Evolutionary conservation across 2,329 filamentous ascomycete species (phyloP).

Genomic region (Hortaea werneckii): DNA sequence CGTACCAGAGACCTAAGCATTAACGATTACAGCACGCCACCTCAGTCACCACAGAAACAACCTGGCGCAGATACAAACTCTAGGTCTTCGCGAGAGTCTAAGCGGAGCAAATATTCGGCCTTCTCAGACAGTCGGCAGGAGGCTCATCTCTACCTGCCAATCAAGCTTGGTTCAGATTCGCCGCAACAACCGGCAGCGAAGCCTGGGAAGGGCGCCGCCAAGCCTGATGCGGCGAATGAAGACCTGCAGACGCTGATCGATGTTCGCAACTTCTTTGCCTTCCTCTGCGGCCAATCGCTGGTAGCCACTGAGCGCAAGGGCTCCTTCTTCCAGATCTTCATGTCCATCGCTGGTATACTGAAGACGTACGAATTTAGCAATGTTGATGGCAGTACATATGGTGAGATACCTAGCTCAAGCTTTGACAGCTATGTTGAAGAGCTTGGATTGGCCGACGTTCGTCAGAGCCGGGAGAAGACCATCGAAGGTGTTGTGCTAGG

Average conservation of each 20-base stretch:
- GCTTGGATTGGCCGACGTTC: constrained; percentile 65
- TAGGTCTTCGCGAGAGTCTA: constrained; percentile 22
- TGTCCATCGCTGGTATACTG: constrained; percentile 49
- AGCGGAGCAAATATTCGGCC: constrained; percentile 37
- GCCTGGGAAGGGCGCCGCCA: constrained; percentile 19
- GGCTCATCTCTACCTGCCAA: constrained; percentile 49
- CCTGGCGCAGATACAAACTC: constrained; percentile 13
- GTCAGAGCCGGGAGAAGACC: constrained; percentile 75
- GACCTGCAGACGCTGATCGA: constrained; percentile 48
- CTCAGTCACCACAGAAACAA: constrained; percentile 15
- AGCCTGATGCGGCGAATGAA: constrained; percentile 25
- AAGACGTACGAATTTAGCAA: constrained; percentile 51
- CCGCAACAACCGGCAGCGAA: constrained; percentile 20
- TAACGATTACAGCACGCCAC: constrained; percentile 19
- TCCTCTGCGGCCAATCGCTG: constrained; percentile 51
- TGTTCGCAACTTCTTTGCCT: constrained; percentile 55
- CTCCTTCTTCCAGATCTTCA: constrained; percentile 50
- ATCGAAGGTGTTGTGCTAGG: constrained; percentile 82
- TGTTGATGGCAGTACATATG: constrained; percentile 52
- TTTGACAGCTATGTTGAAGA: constrained; percentile 71
- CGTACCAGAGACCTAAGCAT: constrained; percentile 20
- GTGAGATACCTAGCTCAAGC: constrained; percentile 51
- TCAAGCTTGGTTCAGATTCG: constrained; percentile 45
- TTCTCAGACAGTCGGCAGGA: constrained; percentile 41
- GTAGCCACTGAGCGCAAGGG: constrained; percentile 47